Conservation (phyloP, 1,284 basidiomycete genomes). For the Anthracocystis setariae region DNA sequence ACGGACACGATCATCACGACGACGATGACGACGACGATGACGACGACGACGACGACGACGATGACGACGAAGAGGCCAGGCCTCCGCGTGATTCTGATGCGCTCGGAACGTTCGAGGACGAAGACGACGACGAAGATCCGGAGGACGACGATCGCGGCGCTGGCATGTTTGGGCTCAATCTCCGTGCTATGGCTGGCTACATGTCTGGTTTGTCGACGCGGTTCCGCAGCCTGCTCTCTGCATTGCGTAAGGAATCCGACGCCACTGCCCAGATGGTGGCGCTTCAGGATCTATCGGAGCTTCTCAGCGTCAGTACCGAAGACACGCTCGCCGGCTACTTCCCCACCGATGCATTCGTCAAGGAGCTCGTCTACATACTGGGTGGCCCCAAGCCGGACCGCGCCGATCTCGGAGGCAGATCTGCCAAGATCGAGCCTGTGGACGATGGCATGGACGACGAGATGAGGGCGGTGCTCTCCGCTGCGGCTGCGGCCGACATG, state of each 20-base stretch:
- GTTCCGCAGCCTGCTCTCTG: constrained; percentile 56
- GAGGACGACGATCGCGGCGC: constrained; percentile 33
- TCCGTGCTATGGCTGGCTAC: constrained; percentile 62
- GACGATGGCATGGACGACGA: constrained; percentile 46
- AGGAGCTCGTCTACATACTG: constrained; percentile 90
- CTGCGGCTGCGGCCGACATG: constrained; percentile 46
- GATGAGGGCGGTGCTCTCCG: constrained; percentile 50
- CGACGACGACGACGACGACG: constrained; percentile 24
- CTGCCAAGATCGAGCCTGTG: constrained; percentile 12
- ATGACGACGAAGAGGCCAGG: constrained; percentile 20
- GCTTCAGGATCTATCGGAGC: constrained; percentile 91
- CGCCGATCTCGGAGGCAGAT: constrained; percentile 25
- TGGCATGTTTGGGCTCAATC: constrained; percentile 56
- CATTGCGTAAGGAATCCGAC: constrained; percentile 66
- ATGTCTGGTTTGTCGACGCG: constrained; percentile 55
- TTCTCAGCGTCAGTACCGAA: constrained; percentile 95
- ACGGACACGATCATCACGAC: constrained; percentile 17
- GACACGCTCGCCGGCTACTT: constrained; percentile 95
- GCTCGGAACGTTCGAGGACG: constrained; percentile 31
- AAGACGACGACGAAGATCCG: constrained; percentile 41
- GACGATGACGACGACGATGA: constrained; percentile 27
- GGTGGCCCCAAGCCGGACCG: constrained; percentile 74
- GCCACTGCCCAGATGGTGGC: constrained; percentile 81
- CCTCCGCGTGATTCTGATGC: constrained; percentile 15
- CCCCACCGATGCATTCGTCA: constrained; percentile 89